These are phyloP conservation scores for Kwoniella newhampshirensis DNA, from an alignment of 768 basidiomycete genomes.

Conservation along the genomic window DNA sequence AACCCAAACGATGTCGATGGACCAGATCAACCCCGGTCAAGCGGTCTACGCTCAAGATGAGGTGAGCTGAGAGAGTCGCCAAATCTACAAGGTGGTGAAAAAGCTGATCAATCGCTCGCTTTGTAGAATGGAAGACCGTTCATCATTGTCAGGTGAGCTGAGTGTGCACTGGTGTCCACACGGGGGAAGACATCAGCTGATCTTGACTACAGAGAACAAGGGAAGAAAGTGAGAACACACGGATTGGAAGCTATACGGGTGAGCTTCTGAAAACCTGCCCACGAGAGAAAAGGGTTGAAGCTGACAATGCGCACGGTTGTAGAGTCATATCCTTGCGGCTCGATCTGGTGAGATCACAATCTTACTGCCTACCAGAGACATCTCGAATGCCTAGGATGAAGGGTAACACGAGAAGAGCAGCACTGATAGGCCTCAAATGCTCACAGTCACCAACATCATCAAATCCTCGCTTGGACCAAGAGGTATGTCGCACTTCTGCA, in stretches of 20 bases:
- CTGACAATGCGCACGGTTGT: conserved; percentile 19
- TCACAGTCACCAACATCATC: conserved; percentile 83
- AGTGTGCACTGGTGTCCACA: not conserved
- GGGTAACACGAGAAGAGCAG: too few relatives aligned
- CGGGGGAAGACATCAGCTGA: conserved; percentile 5
- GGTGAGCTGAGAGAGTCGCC: conserved; percentile 43
- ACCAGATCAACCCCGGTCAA: conserved; percentile 52
- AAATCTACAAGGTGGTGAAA: too few relatives aligned
- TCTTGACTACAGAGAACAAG: conserved; percentile 67
- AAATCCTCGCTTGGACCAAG: conserved; percentile 92
- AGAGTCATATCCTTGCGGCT: conserved; percentile 88
- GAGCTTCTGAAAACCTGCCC: conserved; percentile 13
- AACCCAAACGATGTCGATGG: conserved; percentile 37
- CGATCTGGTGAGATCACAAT: conserved; percentile 53
- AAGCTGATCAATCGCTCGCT: not conserved
- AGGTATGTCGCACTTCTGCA: conserved; percentile 59
- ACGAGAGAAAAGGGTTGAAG: not conserved
- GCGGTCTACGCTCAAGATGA: conserved; percentile 55
- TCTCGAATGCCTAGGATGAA: not conserved
- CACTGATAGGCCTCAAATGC: not conserved
- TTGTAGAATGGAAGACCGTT: conserved; percentile 94
- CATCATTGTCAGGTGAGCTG: conserved; percentile 69
- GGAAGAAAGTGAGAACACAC: conserved; percentile 84
- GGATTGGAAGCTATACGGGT: conserved; percentile 96
- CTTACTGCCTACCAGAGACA: too few relatives aligned